Evolutionary conservation across 129 eudicot genomes (phyloP), one percentile per base, ranked within the genome.

Genomic region (Flaveria trinervia): DNA sequence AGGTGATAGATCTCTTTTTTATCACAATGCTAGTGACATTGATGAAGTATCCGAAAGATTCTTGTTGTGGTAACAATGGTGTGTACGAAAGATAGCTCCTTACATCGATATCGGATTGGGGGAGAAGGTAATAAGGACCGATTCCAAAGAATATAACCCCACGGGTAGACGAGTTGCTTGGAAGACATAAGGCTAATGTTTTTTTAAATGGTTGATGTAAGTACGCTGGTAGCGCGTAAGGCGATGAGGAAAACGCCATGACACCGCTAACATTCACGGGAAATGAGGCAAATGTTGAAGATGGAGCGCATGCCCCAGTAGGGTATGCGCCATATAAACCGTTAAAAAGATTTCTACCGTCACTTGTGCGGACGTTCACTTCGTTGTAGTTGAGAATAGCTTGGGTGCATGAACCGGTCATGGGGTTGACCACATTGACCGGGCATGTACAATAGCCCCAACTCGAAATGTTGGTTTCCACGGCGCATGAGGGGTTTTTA

Each of bases 381-480:
- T 0, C 61, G 1, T 80, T 68, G 52, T 76, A 76, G 73, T 76
- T 76, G 36, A 76, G 66, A 49, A 33, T 15, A 45, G 80, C 55
- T 36, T 51, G 61, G 4, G 25, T 36, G 22, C 80, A 76, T 1
- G 78, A 44, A 5, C 73, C 43, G 0, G 74, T 39, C 28, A 72
- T 1, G 0, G 70, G 81, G 16, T 76, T 30, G 0, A 80, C 80
- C 10, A 74, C 48, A 71, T 82, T 50, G 71, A 77, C 76, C 10
- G 51, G 55, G 26, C 88, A 87, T 1, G 54, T 73, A 41, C 88
- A 78, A 5, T 61, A 50, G 66, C 73, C 80, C 80, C 80, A 66
- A 74, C 44, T 71, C 5, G 55, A 36, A 14, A 26, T 25, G 73
- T 71, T 72, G 39, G 55, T 23, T 13, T 23, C 28, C 1, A 41